phyloP scores from a whole-genome alignment of 208 protist species.

The Leishmania arabica region DNA sequence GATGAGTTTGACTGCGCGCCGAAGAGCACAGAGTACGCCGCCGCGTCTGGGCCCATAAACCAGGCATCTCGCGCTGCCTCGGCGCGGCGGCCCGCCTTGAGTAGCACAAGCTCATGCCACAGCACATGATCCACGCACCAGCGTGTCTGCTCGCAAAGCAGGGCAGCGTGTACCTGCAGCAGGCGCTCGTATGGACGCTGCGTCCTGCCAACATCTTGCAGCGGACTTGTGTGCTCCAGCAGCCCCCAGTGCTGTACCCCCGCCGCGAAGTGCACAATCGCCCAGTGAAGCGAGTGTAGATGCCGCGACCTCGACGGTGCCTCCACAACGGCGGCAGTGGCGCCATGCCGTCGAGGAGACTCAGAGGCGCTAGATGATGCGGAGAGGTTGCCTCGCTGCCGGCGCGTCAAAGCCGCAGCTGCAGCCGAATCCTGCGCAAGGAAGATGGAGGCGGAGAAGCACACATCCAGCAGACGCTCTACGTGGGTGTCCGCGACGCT shows the following conservation, averaged over 20 bases:
- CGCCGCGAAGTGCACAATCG: conserved; percentile 60
- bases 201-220: conserved; percentile 34
- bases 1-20: neutral
- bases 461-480: conserved; percentile 55
- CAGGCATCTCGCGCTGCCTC: conserved; percentile 11
- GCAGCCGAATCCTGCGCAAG: conserved; percentile 45
- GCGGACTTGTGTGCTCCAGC: conserved; percentile 42
- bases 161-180: conserved; percentile 45
- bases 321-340: neutral
- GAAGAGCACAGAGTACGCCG: conserved; percentile 5
- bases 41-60: conserved; percentile 18
- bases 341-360: neutral
- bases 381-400: neutral
- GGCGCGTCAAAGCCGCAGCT: conserved; percentile 1
- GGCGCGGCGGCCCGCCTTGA: conserved; percentile 24
- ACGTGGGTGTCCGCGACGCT: conserved; percentile 66
- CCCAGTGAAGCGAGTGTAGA: conserved; percentile 60
- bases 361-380: neutral
- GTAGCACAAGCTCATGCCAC: conserved; percentile 25
- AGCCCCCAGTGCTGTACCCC: conserved; percentile 68
- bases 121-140: conserved; percentile 10
- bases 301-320: neutral
- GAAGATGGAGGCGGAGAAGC: conserved; percentile 66
- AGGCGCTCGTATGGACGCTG: conserved; percentile 35
- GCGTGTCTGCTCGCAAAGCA: conserved; percentile 30